Evolutionary conservation across 2,329 filamentous ascomycete genomes (phyloP).

Genomic region (Ophiostoma australiae): DNA sequence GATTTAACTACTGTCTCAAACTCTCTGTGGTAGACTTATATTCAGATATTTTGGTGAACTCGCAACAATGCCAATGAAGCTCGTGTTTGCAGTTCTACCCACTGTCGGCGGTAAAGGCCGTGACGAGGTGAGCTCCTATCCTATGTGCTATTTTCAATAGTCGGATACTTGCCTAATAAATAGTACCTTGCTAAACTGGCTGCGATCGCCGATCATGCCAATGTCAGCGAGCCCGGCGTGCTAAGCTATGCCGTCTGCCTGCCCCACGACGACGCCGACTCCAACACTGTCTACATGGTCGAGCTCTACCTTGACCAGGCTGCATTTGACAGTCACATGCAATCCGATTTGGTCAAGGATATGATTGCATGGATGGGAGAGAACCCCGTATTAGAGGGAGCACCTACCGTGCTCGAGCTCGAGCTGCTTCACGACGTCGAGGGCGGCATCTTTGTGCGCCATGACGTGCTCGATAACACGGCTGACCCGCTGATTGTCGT

Average conservation of each 20-base stretch:
- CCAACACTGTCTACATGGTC: constrained; percentile 30
- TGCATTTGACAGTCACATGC: neutral
- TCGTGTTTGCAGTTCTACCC: constrained; percentile 24
- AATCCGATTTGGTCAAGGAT: neutral
- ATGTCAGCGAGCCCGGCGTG: constrained; percentile 28
- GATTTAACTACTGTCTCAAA: neutral
- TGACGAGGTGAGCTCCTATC: constrained; percentile 24
- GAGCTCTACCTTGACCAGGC: constrained; percentile 27
- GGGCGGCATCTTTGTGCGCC: constrained; percentile 26
- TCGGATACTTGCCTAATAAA: neutral
- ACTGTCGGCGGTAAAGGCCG: constrained; percentile 21
- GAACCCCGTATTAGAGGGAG: neutral
- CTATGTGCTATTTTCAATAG: neutral
- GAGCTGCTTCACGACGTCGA: constrained; percentile 28
- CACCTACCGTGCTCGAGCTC: constrained; percentile 26
- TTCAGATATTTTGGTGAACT: neutral
- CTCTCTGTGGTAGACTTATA: neutral
- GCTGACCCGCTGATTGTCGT: constrained; percentile 31
- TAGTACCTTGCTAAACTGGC: constrained; percentile 24
- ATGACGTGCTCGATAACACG: constrained; percentile 18
- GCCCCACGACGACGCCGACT: constrained; percentile 29
- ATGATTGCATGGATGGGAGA: neutral
- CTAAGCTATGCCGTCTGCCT: constrained; percentile 31
- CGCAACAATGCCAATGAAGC: constrained; percentile 7
- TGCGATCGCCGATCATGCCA: constrained; percentile 23